Evolutionary conservation across 768 basidiomycete genomes (phyloP).

Genomic region (Udeniomyces megalosporus): DNA sequence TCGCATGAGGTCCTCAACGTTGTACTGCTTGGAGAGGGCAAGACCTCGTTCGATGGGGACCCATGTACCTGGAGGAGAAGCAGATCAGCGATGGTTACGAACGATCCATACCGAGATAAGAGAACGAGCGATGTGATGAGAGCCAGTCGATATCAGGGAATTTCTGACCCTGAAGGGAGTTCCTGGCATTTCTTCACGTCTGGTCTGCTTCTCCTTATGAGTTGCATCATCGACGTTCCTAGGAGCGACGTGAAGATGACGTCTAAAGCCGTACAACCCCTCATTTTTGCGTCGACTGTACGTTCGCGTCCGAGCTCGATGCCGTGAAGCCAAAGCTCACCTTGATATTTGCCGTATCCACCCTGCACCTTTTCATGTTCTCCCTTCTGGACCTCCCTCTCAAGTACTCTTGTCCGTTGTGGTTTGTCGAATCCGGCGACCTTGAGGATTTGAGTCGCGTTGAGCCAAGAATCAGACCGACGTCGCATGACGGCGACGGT

Average conservation of each 20-base stretch:
- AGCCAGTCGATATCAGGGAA: no score
- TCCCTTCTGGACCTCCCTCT: conserved; percentile 95
- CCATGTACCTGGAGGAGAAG: conserved; percentile 64
- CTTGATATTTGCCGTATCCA: conserved; percentile 98
- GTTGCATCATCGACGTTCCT: no score
- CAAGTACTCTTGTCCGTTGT: conserved; percentile 87
- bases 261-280: no score
- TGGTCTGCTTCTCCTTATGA: no score
- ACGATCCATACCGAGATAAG: no score
- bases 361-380: conserved; percentile 99
- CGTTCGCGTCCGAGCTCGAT: not conserved
- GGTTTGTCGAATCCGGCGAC: conserved; percentile 99
- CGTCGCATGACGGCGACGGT: conserved; percentile 89
- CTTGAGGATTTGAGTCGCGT: conserved; percentile 97
- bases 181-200: no score
- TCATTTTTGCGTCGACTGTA: no score
- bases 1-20: conserved; percentile 66
- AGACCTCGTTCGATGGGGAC: conserved; percentile 87
- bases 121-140: no score
- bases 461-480: conserved; percentile 89
- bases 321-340: conserved; percentile 35
- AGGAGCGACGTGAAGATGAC: no score
- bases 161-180: no score
- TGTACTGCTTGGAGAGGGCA: conserved; percentile 73
- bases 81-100: not conserved